Percentiles rank a stretch among this genome's conserved stretches.
These are phyloP conservation scores for Hemileia vastatrix DNA, from an alignment of 1,284 basidiomycete genomes.

Conservation along the genomic window DNA sequence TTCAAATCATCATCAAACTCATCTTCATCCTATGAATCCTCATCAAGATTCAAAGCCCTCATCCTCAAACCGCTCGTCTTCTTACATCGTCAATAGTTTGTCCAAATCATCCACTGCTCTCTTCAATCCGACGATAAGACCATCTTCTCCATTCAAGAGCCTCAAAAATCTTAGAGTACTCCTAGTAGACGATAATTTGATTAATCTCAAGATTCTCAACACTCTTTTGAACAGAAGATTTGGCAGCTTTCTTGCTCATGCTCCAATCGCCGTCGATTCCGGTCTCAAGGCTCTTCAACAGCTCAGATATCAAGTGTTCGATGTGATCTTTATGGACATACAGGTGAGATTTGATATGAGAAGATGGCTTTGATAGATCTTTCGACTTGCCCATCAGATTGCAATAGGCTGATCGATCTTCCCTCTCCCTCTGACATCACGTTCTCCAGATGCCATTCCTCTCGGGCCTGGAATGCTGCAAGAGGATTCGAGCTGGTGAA, in stretches of 20 bases:
- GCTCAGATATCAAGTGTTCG: slow-evolving; percentile 32
- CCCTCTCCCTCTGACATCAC: too few species aligned
- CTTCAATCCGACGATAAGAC: background rate
- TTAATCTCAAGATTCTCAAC: slow-evolving; percentile 34
- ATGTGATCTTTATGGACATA: slow-evolving; percentile 36
- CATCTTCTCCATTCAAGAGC: background rate
- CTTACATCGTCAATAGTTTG: too few species aligned
- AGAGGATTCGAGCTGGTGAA: too few species aligned
- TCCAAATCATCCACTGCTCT: background rate
- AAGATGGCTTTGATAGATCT: background rate
- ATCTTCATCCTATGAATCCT: too few species aligned
- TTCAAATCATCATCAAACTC: too few species aligned
- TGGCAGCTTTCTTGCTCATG: slow-evolving; percentile 26
- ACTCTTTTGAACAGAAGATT: slow-evolving; percentile 34
- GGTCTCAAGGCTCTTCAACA: slow-evolving; percentile 36
- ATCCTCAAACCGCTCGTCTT: too few species aligned
- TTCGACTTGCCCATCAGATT: background rate
- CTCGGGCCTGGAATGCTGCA: too few species aligned
- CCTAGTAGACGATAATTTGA: slow-evolving; percentile 36
- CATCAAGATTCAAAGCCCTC: too few species aligned
- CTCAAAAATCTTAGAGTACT: slow-evolving; percentile 28
- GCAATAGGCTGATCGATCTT: background rate
- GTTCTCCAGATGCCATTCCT: too few species aligned
- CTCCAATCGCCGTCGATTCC: slow-evolving; percentile 32
- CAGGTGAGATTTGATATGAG: slow-evolving; percentile 3